Conservation (phyloP, 1,139 yeast species). For the Debaryomycetaceae sp. region DNA sequence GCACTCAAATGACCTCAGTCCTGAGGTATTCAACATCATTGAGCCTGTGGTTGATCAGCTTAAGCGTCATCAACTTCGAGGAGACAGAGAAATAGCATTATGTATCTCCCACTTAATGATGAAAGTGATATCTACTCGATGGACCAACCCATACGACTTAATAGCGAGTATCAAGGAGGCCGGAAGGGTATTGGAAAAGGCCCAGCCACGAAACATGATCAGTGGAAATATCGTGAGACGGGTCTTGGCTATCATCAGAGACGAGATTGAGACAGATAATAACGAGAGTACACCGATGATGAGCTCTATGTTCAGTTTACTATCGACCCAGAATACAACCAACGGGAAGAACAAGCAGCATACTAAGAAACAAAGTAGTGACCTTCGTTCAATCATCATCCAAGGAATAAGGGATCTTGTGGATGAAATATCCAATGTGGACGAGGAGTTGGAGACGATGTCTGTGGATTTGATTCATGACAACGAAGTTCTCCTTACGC, state of each 20-base stretch:
- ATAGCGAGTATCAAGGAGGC: conserved; percentile 65
- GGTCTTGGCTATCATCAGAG: conserved; percentile 82
- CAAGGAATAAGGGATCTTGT: conserved; percentile 92
- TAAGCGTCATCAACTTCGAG: conserved; percentile 70
- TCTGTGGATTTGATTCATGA: conserved; percentile 93
- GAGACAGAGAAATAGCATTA: conserved; percentile 76
- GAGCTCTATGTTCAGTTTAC: conserved; percentile 83
- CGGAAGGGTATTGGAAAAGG: conserved; percentile 55
- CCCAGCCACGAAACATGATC: conserved; percentile 77
- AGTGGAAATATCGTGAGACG: conserved; percentile 91
- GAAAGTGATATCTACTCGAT: conserved; percentile 86
- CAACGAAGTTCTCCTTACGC: conserved; percentile 84
- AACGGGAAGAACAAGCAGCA: conserved; percentile 28
- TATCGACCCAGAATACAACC: conserved; percentile 47
- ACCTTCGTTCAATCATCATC: conserved; percentile 81
- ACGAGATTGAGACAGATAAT: conserved; percentile 66
- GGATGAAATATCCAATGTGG: conserved; percentile 86
- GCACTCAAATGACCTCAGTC: conserved; percentile 15
- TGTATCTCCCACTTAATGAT: conserved; percentile 84
- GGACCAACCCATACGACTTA: conserved; percentile 75
- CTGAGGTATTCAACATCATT: conserved; percentile 35
- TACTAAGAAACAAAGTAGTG: conserved; percentile 49
- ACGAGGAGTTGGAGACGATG: conserved; percentile 87
- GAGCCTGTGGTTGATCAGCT: conserved; percentile 44
- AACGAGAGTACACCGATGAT: conserved; percentile 52